A percentile compares a stretch with the other conserved stretches of the same genome.
phyloP scores from a whole-genome alignment of 352 stramenopile species.

The Blastocystis sp. region DNA sequence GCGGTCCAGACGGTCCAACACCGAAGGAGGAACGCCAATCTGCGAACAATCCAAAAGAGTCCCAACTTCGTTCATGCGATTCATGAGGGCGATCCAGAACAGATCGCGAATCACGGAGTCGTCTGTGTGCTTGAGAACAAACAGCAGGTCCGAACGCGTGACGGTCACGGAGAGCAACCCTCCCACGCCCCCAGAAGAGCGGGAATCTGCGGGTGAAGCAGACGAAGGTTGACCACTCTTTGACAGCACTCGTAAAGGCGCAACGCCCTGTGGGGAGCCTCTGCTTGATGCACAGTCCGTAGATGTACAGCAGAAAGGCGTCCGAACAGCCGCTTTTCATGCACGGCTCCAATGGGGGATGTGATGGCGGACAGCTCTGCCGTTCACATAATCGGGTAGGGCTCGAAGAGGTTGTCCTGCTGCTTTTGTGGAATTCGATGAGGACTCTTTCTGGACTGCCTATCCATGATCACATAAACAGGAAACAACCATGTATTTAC shows the following conservation, averaged over 20 bases:
- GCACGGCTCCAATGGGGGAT: background rate
- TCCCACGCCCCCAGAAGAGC: slow-evolving; percentile 28
- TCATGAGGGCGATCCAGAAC: slow-evolving; percentile 35
- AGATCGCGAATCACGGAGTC: slow-evolving; percentile 11
- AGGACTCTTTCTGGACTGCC: background rate
- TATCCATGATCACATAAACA: background rate
- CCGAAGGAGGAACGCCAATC: background rate
- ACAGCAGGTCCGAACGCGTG: slow-evolving; percentile 25
- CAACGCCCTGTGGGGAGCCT: background rate
- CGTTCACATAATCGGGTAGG: background rate
- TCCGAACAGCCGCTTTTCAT: background rate
- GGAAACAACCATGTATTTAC: slow-evolving; percentile 1
- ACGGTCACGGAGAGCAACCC: background rate
- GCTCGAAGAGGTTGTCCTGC: background rate
- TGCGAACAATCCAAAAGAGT: background rate
- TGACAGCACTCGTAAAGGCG: background rate
- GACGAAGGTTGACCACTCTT: slow-evolving; percentile 1
- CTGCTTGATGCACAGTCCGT: background rate
- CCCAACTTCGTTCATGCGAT: background rate
- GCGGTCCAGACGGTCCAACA: background rate
- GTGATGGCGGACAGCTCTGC: background rate
- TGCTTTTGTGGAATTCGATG: background rate
- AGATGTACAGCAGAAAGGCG: slow-evolving; percentile 19
- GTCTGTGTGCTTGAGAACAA: background rate
- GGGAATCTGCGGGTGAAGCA: background rate